A percentile compares a stretch with the other conserved stretches of the same genome.
Conservation (phyloP, 164 flowering plant genomes). For the Brasenia schreberi region DNA sequence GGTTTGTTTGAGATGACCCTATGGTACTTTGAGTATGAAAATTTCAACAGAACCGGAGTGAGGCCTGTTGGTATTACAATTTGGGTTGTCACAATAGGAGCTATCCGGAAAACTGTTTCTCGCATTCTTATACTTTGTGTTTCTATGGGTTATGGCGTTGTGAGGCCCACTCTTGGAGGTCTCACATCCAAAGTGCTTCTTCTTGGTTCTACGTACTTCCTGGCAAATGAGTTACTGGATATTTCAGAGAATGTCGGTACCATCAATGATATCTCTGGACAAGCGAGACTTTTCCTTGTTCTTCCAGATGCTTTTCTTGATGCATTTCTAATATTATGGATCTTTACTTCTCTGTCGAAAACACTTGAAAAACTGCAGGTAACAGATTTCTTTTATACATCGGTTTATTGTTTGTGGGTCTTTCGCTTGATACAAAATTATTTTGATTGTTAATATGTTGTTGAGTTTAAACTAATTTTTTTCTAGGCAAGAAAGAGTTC, state of each 20-base stretch:
- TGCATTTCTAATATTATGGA: conserved; percentile 87
- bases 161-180: conserved; percentile 94
- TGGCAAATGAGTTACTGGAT: conserved; percentile 78
- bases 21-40: conserved; percentile 75
- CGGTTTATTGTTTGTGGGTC: background rate
- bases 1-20: conserved; percentile 85
- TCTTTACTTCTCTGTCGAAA: conserved; percentile 84
- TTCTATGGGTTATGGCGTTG: conserved; percentile 95
- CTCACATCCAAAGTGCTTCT: conserved; percentile 85
- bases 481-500: conserved; percentile 72
- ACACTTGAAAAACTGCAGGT: conserved; percentile 95
- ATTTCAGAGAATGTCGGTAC: conserved; percentile 87
- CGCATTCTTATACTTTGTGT: conserved; percentile 75
- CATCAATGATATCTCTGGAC: conserved; percentile 80
- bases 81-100: conserved; percentile 91
- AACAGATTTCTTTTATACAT: background rate
- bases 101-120: conserved; percentile 72
- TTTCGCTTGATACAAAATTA: background rate
- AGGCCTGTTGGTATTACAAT: conserved; percentile 73
- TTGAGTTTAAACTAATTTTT: background rate
- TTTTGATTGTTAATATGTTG: background rate
- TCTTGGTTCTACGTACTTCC: conserved; percentile 70
- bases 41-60: conserved; percentile 59
- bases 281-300: conserved; percentile 77
- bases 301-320: conserved; percentile 86